Evolutionary conservation across 306 rosid species (phyloP), one percentile per base, ranked within the genome.

Genomic region (Mimosa bimucronata): DNA sequence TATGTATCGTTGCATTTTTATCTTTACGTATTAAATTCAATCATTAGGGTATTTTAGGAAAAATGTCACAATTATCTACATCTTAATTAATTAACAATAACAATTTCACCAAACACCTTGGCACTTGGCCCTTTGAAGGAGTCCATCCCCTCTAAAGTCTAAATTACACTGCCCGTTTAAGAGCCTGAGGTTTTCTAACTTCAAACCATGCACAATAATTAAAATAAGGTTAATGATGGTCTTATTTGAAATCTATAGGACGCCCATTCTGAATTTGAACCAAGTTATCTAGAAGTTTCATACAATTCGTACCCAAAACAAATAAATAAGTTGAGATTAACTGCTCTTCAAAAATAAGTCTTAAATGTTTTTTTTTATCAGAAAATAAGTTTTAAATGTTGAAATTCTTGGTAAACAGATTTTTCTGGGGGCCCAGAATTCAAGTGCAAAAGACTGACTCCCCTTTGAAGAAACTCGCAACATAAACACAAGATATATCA

Each of bases 241-340:
- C 7, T 46, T 50, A 73, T 38, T 66, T 65, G 12, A 66, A 67
- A 42, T 55, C 31, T 66, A 66, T 80, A 70, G 31, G 67, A 81
- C 70, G 9, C 19, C 21, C 34, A 7, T 15, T 55, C 64, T 58
- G 55, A 71, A 71, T 45, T 71, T 71, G 11, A 9, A 45, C 16
- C 10, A 25, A 29, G 60, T 3, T 45, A 25, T 71, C 60, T 45
- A 44, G 58, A 71, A 42, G 30, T 25, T 7, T 44, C 31, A 9
- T 13, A 28, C 8, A 70, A 9, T n/a, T 68, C 31, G 11, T 2
- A 40, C 10, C 3, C 4, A 68, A 41, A 68, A 40, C 40, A 29
- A 62, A 28, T 61, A 12, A 66, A 66, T 30, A 16, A 16, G 55
- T 48, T 48, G 55, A 48, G 55, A 48, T 48, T 48, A 48, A 4